Base-by-base conservation (phyloP, 495 filamentous ascomycete genomes). In the Pseudevernia furfuracea region DNA sequence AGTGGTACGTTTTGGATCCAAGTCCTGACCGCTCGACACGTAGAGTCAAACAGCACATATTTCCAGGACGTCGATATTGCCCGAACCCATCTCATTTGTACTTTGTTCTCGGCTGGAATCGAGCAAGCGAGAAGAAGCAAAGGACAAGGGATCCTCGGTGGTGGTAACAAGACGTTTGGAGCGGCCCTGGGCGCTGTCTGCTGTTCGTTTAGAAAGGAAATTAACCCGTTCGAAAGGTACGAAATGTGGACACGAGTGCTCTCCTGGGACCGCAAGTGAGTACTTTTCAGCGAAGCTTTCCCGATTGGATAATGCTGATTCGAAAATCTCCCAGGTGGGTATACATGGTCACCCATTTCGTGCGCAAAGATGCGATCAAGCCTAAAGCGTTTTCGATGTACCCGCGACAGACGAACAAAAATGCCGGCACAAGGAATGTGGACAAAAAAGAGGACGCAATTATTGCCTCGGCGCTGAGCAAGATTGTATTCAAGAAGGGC, bases 401-500 rank as follows among this genome's bases (percentile, higher is more conserved):
- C 41, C 56, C 66, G 17, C 67, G 32, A 56, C 70, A 65, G 67
- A 73, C 66, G 46, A 60, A 63, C 15, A 43, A 34, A 23, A 58
- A 67, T 15, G 61, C 49, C 19, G 61, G 61, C 21, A 60, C 46
- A 19, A 56, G 61, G 48, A 38, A 36, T 17, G 66, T 64, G 57
- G 61, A 64, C 15, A 64, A 61, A 30, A 48, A 28, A n/a, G 65
- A 66, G 48, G 65, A 66, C 39, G 65, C 77, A 34, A 78, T 96
- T 37, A 84, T 87, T 66, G 92, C 92, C 2, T 88, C 85, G 4
- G 87, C 85, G 10, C 65, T 96, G 12, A 88, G 84, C 70, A 92
- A 93, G 78, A 95, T 93, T 72, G 92, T 95, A 1, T 87, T 93
- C 69, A 96, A 96, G 78, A 84, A 89, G 71, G 92, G 91, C 0